Evolutionary conservation across 129 eudicot species (phyloP).

Genomic region (Silybum marianum): DNA sequence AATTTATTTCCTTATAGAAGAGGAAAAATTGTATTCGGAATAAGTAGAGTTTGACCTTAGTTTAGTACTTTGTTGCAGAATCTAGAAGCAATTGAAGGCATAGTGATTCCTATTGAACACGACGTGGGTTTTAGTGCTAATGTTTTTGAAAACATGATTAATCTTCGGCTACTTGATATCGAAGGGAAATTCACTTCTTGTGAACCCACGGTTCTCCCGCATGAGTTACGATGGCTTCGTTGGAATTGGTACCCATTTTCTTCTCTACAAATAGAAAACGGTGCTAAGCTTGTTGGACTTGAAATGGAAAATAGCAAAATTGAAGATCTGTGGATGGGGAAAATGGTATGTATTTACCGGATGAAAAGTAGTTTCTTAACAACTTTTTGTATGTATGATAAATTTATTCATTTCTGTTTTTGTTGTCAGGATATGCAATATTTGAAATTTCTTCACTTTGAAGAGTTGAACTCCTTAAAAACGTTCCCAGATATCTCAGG

Average conservation of each 20-base stretch:
- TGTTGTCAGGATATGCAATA: too few species aligned
- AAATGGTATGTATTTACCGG: too few species aligned
- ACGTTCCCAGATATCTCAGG: slow-evolving; percentile 1
- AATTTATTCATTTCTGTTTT: too few species aligned
- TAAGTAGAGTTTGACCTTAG: neutral
- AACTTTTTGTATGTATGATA: too few species aligned
- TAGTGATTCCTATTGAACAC: neutral
- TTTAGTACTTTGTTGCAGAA: neutral
- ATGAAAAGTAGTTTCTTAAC: too few species aligned
- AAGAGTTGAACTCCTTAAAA: neutral
- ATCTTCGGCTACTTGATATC: neutral
- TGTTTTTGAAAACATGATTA: neutral
- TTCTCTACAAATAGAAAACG: neutral
- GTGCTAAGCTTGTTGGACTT: too few species aligned
- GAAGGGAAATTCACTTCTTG: neutral
- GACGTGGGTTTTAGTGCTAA: neutral
- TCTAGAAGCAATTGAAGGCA: neutral
- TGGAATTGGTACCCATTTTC: neutral
- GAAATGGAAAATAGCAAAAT: too few species aligned
- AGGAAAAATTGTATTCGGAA: neutral
- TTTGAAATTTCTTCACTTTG: too few species aligned
- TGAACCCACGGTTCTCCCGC: neutral
- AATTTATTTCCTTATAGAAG: too few species aligned
- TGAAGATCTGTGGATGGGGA: too few species aligned
- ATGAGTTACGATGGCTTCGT: neutral